These are phyloP conservation scores for Corchorus capsularis DNA, from an alignment of 345 rosid genomes.

Conservation along the genomic window DNA sequence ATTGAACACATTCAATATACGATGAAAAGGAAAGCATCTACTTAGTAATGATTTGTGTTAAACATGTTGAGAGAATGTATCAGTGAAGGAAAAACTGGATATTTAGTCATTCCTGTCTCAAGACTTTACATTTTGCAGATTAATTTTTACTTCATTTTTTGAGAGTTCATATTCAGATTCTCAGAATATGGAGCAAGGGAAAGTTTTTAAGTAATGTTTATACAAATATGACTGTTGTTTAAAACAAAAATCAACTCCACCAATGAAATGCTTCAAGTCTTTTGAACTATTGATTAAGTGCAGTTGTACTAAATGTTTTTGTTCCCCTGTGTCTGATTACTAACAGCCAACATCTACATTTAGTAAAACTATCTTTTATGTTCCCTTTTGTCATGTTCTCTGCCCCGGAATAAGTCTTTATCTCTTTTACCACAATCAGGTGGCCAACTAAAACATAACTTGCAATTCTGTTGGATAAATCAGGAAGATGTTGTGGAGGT, in stretches of 20 bases:
- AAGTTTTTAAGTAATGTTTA: not conserved
- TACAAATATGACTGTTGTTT: not conserved
- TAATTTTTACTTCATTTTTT: not conserved
- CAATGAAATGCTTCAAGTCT: not conserved
- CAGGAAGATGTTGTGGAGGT: slow-evolving; percentile 72
- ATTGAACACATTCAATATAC: not conserved
- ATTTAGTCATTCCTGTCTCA: not conserved
- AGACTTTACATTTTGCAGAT: not conserved
- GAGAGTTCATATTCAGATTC: not conserved
- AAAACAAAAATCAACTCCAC: not conserved
- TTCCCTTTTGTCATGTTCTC: not conserved
- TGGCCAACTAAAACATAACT: slow-evolving; percentile 46
- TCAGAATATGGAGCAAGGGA: not conserved
- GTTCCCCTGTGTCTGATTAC: not conserved
- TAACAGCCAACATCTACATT: not conserved
- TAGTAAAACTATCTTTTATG: not conserved
- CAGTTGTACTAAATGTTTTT: not conserved
- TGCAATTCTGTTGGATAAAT: slow-evolving; percentile 63
- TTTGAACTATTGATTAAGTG: slow-evolving; percentile 2
- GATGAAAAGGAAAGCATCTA: not conserved
- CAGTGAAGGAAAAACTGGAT: slow-evolving; percentile 7
- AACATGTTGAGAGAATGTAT: slow-evolving; percentile 1
- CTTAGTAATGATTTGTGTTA: not conserved
- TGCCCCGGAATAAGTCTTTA: slow-evolving; percentile 9
- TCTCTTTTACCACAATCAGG: slow-evolving; percentile 29